These are phyloP conservation scores for Hypoxylon sp. DNA, from an alignment of 2,329 filamentous ascomycete species.

Conservation along the genomic window DNA sequence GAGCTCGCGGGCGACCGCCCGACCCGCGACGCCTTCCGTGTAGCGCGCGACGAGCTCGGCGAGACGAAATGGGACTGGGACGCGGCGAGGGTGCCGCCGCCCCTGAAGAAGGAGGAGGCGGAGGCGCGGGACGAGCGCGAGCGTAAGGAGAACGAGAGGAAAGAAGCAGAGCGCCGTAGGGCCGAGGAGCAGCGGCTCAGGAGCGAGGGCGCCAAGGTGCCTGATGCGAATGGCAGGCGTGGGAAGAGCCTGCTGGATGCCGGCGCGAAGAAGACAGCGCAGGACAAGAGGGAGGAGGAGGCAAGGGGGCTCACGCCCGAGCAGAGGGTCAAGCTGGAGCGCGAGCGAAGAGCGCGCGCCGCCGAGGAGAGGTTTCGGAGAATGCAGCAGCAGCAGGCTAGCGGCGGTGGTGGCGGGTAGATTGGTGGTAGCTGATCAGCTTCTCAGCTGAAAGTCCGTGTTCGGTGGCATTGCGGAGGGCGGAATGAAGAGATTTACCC, in stretches of 20 bases:
- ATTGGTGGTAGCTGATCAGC: conserved; percentile 38
- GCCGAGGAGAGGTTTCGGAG: conserved; percentile 88
- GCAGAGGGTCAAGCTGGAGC: conserved; percentile 85
- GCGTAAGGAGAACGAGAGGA: conserved; percentile 75
- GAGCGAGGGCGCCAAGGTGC: conserved; percentile 73
- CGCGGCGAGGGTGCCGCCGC: conserved; percentile 77
- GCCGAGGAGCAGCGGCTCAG: conserved; percentile 81
- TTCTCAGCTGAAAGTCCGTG: not conserved
- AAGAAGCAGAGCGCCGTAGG: conserved; percentile 78
- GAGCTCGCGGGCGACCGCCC: conserved; percentile 88
- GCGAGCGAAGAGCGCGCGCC: conserved; percentile 90
- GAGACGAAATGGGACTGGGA: conserved; percentile 86
- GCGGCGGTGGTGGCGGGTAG: conserved; percentile 54
- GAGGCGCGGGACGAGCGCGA: conserved; percentile 79
- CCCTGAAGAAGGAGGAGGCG: conserved; percentile 79
- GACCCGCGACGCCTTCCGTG: conserved; percentile 91
- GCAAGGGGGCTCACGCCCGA: conserved; percentile 87
- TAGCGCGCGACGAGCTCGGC: conserved; percentile 86
- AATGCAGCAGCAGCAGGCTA: conserved; percentile 61
- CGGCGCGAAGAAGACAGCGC: conserved; percentile 77
- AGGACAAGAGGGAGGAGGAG: conserved; percentile 88
- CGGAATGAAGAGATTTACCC: not conserved
- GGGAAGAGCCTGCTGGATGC: conserved; percentile 71
- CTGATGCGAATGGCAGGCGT: conserved; percentile 55
- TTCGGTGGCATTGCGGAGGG: not conserved